phyloP scores from a whole-genome alignment of 495 filamentous ascomycete genomes.

The Amniculicola lignicola region DNA sequence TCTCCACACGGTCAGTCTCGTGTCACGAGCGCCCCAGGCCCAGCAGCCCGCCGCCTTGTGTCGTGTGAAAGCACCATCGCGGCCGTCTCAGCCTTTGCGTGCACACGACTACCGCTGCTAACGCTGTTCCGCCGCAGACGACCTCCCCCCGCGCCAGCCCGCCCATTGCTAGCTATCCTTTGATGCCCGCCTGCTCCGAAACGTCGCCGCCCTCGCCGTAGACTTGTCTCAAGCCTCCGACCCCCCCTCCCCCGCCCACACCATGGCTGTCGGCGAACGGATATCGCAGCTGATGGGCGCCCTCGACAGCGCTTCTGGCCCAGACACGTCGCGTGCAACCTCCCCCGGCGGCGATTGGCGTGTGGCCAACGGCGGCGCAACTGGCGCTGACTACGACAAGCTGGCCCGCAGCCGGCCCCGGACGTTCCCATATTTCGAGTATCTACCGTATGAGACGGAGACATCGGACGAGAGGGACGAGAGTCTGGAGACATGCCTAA shows the following conservation, averaged over 20 bases:
- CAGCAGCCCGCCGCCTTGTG: slow-evolving; percentile 11
- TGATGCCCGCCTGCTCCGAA: slow-evolving; percentile 14
- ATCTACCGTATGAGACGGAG: slow-evolving; percentile 85
- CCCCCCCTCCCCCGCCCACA: slow-evolving; percentile 1
- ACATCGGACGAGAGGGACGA: slow-evolving; percentile 66
- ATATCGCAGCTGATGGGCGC: slow-evolving; percentile 36
- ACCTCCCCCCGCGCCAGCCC: background rate
- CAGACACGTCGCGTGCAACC: slow-evolving; percentile 60
- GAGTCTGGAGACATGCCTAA: slow-evolving; percentile 79
- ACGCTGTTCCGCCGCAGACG: slow-evolving; percentile 4
- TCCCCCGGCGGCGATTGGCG: slow-evolving; percentile 63
- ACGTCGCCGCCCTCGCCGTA: background rate
- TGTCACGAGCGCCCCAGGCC: slow-evolving; percentile 1
- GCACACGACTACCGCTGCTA: slow-evolving; percentile 21
- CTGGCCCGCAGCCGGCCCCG: slow-evolving; percentile 70
- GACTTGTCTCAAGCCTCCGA: background rate
- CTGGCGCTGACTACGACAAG: slow-evolving; percentile 50
- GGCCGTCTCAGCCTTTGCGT: slow-evolving; percentile 5
- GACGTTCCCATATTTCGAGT: slow-evolving; percentile 86
- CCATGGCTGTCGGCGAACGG: slow-evolving; percentile 40
- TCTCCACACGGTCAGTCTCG: background rate
- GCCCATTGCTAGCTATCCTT: slow-evolving; percentile 10
- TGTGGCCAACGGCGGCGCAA: slow-evolving; percentile 49
- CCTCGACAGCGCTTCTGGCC: slow-evolving; percentile 31
- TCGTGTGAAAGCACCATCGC: slow-evolving; percentile 20